These are phyloP conservation scores for Cucurbita pepo DNA, from an alignment of 306 rosid species.

Conservation along the genomic window DNA sequence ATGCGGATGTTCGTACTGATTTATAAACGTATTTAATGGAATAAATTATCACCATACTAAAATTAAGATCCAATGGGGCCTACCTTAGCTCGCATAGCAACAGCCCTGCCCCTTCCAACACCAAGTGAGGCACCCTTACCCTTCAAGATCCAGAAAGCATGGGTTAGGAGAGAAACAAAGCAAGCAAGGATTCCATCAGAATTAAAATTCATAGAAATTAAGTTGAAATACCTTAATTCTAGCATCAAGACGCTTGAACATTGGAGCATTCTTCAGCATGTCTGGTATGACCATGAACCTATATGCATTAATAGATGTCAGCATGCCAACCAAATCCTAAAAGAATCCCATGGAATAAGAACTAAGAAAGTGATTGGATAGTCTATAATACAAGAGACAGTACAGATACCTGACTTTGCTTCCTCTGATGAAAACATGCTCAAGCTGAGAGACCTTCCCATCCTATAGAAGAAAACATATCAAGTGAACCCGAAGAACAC, in stretches of 20 bases:
- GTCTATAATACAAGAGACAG: background rate
- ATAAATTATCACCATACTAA: background rate
- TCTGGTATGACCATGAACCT: constrained; percentile 99
- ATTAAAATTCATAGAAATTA: background rate
- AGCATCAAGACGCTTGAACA: constrained; percentile 97
- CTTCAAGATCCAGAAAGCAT: constrained; percentile 29
- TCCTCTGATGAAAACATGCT: constrained; percentile 93
- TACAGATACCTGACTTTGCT: constrained; percentile 78
- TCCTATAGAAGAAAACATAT: constrained; percentile 39
- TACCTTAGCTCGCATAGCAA: constrained; percentile 96
- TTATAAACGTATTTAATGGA: background rate
- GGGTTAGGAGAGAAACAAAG: background rate
- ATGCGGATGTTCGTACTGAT: background rate
- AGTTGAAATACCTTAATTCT: constrained; percentile 56
- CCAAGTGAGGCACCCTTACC: constrained; percentile 98
- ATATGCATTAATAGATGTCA: constrained; percentile 5
- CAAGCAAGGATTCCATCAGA: background rate
- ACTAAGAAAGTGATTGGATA: background rate
- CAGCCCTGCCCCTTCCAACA: constrained; percentile 98
- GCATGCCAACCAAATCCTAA: background rate
- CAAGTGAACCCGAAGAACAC: background rate
- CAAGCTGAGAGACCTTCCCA: constrained; percentile 88
- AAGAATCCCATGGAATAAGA: background rate
- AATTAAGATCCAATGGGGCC: background rate
- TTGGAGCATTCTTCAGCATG: constrained; percentile 97